phyloP scores from a whole-genome alignment of 1,284 basidiomycete species.

The Fomitopsis pinicola region DNA sequence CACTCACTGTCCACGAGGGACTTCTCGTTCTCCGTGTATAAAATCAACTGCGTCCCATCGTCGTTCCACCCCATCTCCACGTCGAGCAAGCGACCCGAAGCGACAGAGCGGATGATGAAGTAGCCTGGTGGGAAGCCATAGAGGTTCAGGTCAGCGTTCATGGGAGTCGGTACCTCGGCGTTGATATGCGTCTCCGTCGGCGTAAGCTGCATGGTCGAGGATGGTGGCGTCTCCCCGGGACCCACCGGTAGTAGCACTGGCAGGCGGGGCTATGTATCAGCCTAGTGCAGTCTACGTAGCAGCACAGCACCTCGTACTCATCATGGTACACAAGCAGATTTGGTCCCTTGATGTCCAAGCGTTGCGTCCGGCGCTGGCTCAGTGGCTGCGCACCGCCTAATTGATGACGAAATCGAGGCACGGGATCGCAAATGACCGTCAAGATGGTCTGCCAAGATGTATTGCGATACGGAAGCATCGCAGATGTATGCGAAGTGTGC shows the following conservation, averaged over 20 bases:
- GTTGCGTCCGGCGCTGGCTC: too few species aligned
- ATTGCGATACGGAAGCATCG: too few species aligned
- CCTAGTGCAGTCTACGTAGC: neutral
- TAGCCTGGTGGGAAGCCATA: constrained; percentile 73
- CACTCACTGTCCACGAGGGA: constrained; percentile 66
- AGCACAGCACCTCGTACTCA: neutral
- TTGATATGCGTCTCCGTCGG: constrained; percentile 15
- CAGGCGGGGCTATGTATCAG: neutral
- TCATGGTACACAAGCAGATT: neutral
- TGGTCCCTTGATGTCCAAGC: too few species aligned
- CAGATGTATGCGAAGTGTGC: too few species aligned
- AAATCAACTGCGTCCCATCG: constrained; percentile 60
- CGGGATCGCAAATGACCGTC: too few species aligned
- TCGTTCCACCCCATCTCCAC: constrained; percentile 50
- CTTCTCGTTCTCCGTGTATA: constrained; percentile 69
- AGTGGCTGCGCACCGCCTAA: too few species aligned
- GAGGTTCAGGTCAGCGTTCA: constrained; percentile 23
- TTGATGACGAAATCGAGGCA: too few species aligned
- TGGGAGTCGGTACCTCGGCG: constrained; percentile 14
- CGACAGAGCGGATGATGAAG: constrained; percentile 65
- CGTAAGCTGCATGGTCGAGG: constrained; percentile 17
- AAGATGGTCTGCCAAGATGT: too few species aligned
- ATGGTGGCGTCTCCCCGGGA: neutral
- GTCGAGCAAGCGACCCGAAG: constrained; percentile 58
- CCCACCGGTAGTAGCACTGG: too few species aligned